phyloP scores from a whole-genome alignment of 148 eudicot genomes.

The Vaccinium myrtillus region DNA sequence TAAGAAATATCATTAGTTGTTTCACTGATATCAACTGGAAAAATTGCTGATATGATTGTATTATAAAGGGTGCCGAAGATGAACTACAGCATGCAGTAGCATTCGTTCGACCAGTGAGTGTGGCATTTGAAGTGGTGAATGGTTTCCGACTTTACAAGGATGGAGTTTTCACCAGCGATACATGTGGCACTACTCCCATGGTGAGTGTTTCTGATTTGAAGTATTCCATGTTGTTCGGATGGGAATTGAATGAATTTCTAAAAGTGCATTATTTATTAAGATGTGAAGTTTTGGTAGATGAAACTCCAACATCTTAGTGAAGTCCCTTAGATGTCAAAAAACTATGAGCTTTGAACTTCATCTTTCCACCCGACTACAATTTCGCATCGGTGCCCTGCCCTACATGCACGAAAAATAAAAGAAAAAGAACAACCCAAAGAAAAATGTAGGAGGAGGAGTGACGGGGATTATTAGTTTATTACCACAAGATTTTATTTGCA shows the following conservation, averaged over 20 bases:
- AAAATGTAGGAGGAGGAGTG: neutral
- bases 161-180: slow-evolving; percentile 87
- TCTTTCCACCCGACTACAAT: neutral
- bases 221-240: neutral
- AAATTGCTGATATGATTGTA: neutral
- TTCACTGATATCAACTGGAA: neutral
- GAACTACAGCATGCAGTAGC: slow-evolving; percentile 96
- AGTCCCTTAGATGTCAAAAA: neutral
- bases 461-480: neutral
- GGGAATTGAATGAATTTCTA: neutral
- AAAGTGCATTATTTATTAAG: neutral
- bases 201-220: slow-evolving; percentile 34
- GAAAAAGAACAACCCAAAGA: neutral
- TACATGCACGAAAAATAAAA: neutral
- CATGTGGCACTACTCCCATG: slow-evolving; percentile 80
- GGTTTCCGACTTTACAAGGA: slow-evolving; percentile 62
- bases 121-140: slow-evolving; percentile 85
- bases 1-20: neutral
- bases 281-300: neutral
- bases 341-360: slow-evolving; percentile 6
- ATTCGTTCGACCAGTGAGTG: slow-evolving; percentile 83
- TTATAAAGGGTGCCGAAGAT: slow-evolving; percentile 83
- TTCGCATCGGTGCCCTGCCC: neutral
- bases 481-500: neutral
- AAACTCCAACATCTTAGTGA: neutral